phyloP scores from a whole-genome alignment of 441 rosid species.

The Gossypium trilobum region DNA sequence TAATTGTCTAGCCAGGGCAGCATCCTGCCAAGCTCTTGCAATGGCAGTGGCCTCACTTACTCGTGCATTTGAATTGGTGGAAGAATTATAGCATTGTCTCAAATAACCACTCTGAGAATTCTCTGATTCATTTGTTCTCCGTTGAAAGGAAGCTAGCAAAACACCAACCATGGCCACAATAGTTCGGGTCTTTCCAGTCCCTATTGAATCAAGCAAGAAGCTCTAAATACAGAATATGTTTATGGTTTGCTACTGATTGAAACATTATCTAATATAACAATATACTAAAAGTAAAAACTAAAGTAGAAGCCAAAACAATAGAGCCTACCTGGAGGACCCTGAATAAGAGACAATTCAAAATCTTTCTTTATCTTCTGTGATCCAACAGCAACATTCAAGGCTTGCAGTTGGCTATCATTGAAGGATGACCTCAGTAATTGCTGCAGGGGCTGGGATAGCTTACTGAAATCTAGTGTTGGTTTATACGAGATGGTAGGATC shows the following conservation, averaged over 20 bases:
- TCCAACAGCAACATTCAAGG: constrained; percentile 58
- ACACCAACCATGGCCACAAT: constrained; percentile 89
- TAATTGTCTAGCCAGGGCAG: constrained; percentile 80
- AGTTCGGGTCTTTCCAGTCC: constrained; percentile 97
- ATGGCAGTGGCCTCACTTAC: constrained; percentile 64
- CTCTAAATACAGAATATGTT: not conserved
- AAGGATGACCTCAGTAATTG: constrained; percentile 61
- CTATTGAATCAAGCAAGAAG: constrained; percentile 29
- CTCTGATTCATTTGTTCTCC: constrained; percentile 29
- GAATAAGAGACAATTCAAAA: constrained; percentile 79
- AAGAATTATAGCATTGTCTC: constrained; percentile 35
- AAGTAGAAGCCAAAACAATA: constrained; percentile 5
- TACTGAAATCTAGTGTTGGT: constrained; percentile 37
- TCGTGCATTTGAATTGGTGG: constrained; percentile 40
- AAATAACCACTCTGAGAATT: constrained; percentile 25
- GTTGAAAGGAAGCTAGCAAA: constrained; percentile 56
- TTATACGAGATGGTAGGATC: constrained; percentile 30
- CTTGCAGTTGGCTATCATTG: constrained; percentile 84
- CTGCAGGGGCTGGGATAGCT: constrained; percentile 61
- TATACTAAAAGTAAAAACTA: not conserved
- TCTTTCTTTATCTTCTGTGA: constrained; percentile 41
- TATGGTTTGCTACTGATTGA: not conserved
- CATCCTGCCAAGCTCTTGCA: constrained; percentile 96
- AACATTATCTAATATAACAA: constrained; percentile 7
- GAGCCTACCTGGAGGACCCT: constrained; percentile 94